phyloP scores from a whole-genome alignment of 2,329 filamentous ascomycete genomes.

The Calonectria pteridis region DNA sequence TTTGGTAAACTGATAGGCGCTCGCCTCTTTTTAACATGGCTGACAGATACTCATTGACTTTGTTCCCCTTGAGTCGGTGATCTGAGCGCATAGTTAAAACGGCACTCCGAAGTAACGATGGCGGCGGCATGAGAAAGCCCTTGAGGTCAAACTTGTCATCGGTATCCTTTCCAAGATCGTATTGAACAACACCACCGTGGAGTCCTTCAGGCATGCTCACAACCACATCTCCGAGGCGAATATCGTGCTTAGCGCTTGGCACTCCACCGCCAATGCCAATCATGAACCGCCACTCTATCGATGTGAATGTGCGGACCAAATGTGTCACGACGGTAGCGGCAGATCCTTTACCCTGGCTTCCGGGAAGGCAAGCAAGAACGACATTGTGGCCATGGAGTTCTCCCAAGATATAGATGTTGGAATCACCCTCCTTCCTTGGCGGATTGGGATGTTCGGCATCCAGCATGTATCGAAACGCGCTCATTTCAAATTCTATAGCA shows the following conservation, averaged over 20 bases:
- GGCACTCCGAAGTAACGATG: conserved; percentile 27
- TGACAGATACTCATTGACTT: conserved; percentile 21
- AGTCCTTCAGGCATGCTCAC: conserved; percentile 29
- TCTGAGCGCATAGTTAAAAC: conserved; percentile 33
- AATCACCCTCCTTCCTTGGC: conserved; percentile 31
- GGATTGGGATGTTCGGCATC: conserved; percentile 41
- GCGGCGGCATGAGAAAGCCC: conserved; percentile 34
- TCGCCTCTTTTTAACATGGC: conserved; percentile 3
- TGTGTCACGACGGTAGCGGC: conserved; percentile 42
- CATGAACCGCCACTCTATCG: conserved; percentile 41
- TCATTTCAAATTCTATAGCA: conserved; percentile 44
- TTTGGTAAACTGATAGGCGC: conserved; percentile 22
- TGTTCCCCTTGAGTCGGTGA: conserved; percentile 23
- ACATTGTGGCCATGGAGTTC: conserved; percentile 42
- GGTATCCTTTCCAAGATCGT: conserved; percentile 36
- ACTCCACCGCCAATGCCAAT: conserved; percentile 44
- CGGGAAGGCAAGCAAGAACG: conserved; percentile 45
- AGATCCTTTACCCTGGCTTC: conserved; percentile 40
- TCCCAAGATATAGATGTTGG: conserved; percentile 44
- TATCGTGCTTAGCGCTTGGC: conserved; percentile 38
- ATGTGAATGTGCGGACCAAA: conserved; percentile 41
- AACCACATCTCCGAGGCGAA: conserved; percentile 44
- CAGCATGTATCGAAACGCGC: conserved; percentile 45
- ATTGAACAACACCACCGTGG: conserved; percentile 37
- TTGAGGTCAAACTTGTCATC: conserved; percentile 27